A percentile compares a stretch with the other conserved stretches of the same genome.
Conservation (phyloP, 495 filamentous ascomycete species). For the Saxophila tyrrhenica region DNA sequence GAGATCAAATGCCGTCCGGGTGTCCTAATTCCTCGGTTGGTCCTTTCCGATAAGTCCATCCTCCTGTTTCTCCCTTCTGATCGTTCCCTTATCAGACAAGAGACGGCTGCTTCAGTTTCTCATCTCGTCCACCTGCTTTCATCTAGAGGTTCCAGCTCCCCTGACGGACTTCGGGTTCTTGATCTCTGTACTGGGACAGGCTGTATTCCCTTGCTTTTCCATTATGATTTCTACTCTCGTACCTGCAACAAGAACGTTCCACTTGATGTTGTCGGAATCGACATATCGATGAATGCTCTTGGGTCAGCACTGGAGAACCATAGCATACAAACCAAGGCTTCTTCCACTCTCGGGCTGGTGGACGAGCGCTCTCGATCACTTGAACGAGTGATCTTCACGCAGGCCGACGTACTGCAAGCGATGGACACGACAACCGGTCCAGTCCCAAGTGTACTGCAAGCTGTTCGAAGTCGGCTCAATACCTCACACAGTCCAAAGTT, state of each 20-base stretch:
- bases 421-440: not conserved
- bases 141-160: not conserved
- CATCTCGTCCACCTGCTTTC: slow-evolving; percentile 6
- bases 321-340: not conserved
- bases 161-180: slow-evolving; percentile 44
- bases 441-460: not conserved
- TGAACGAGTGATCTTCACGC: slow-evolving; percentile 39
- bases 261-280: slow-evolving; percentile 37
- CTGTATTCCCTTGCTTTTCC: slow-evolving; percentile 71
- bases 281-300: slow-evolving; percentile 52
- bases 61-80: slow-evolving; percentile 1
- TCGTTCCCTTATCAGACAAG: slow-evolving; percentile 20
- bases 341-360: slow-evolving; percentile 18
- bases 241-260: slow-evolving; percentile 3
- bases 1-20: slow-evolving; percentile 64
- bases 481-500: slow-evolving; percentile 23
- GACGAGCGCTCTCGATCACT: slow-evolving; percentile 21
- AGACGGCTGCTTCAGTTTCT: slow-evolving; percentile 28
- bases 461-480: not conserved
- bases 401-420: slow-evolving; percentile 42
- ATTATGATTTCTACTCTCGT: slow-evolving; percentile 27
- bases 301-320: slow-evolving; percentile 51
- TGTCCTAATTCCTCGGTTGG: slow-evolving; percentile 74
- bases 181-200: slow-evolving; percentile 88
- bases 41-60: not conserved